phyloP scores from a whole-genome alignment of 2,329 filamentous ascomycete species.

The Colletotrichum cuscutae region DNA sequence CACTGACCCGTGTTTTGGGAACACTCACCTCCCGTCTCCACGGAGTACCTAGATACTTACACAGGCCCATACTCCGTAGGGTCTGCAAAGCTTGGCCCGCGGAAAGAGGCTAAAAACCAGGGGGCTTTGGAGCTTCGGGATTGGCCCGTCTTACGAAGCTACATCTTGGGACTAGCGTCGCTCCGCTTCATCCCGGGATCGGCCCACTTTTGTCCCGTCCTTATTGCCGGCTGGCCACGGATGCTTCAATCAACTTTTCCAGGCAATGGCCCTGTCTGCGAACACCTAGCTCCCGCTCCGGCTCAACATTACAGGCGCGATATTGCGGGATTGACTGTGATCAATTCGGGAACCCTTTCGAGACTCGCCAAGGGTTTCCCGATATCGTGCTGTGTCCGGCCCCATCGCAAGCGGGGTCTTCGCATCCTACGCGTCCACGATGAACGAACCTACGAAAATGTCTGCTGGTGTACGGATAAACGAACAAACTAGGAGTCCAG shows the following conservation, averaged over 20 bases:
- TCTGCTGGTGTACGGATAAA: background rate
- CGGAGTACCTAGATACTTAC: too few species aligned
- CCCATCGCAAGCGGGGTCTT: too few species aligned
- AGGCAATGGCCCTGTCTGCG: background rate
- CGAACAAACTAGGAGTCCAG: background rate
- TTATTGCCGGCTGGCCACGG: slow-evolving; percentile 12
- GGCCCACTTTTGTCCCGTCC: background rate
- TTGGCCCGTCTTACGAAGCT: slow-evolving; percentile 21
- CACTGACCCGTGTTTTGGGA: background rate
- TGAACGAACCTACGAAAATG: background rate
- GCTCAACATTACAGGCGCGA: background rate
- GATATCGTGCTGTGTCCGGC: background rate
- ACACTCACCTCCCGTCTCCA: background rate
- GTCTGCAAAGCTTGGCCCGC: slow-evolving; percentile 15
- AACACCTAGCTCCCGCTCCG: background rate
- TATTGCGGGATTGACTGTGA: background rate
- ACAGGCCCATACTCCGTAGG: too few species aligned
- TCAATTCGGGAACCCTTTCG: background rate
- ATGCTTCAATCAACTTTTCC: background rate
- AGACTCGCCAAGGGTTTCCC: background rate
- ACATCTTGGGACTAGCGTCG: slow-evolving; percentile 6
- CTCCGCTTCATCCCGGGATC: background rate
- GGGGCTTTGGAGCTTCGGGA: background rate
- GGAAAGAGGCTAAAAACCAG: too few species aligned
- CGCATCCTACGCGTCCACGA: background rate